These are phyloP conservation scores for Hyaloscypha finlandica DNA, from an alignment of 495 filamentous ascomycete species.

Conservation along the genomic window DNA sequence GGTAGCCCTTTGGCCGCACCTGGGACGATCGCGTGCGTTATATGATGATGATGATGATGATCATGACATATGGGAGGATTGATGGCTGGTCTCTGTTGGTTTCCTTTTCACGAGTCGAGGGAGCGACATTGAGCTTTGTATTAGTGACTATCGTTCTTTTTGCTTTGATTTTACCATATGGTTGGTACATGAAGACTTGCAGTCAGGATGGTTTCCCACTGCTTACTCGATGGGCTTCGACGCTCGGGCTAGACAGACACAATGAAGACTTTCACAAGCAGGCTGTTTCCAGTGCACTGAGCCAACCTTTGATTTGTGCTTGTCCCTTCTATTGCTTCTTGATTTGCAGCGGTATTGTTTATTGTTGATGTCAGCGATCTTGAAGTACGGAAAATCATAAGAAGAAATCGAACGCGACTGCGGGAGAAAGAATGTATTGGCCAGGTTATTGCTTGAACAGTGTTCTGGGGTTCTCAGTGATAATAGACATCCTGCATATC, in stretches of 20 bases:
- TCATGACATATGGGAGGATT: slow-evolving; percentile 1
- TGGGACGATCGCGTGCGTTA: not conserved
- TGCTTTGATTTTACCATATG: not conserved
- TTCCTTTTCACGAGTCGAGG: not conserved
- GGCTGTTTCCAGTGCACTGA: not conserved
- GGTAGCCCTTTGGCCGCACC: slow-evolving; percentile 1
- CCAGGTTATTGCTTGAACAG: too few relatives aligned
- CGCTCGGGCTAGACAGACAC: not conserved
- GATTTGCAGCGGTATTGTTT: not conserved
- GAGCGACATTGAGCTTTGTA: not conserved
- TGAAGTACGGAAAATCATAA: too few relatives aligned
- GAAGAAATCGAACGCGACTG: too few relatives aligned
- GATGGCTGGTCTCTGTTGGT: not conserved
- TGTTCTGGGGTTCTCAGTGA: not conserved
- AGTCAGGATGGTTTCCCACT: not conserved
- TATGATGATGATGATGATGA: slow-evolving; percentile 2
- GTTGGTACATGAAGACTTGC: not conserved
- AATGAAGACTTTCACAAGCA: slow-evolving; percentile 4
- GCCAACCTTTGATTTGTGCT: not conserved
- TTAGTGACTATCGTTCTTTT: not conserved
- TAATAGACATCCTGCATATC: not conserved
- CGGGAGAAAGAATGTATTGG: too few relatives aligned
- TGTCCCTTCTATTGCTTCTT: not conserved
- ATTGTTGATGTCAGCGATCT: too few relatives aligned
- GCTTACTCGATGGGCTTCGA: not conserved